These are phyloP conservation scores for Adansonia gregorii DNA, from an alignment of 441 rosid species.

Conservation along the genomic window DNA sequence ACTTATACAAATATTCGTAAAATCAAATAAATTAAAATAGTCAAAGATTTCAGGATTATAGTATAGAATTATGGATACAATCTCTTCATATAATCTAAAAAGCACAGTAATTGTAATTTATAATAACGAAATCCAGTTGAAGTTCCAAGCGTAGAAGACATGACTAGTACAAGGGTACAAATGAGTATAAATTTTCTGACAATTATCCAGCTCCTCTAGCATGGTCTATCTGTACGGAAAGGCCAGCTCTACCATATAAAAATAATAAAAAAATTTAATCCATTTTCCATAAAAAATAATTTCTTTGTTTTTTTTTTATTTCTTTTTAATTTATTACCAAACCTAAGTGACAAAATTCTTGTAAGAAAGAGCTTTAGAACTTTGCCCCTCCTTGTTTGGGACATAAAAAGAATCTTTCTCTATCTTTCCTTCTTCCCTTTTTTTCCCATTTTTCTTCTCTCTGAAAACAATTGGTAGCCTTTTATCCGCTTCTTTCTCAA, in stretches of 20 bases:
- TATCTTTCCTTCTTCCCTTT: neutral
- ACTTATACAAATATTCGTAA: too few species aligned
- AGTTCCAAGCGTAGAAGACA: neutral
- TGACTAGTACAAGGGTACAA: conserved; percentile 36
- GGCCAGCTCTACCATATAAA: neutral
- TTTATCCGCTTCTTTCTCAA: neutral
- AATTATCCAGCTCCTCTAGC: neutral
- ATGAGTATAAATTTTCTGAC: conserved; percentile 11
- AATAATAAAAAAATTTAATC: neutral
- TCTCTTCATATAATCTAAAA: too few species aligned
- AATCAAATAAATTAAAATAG: too few species aligned
- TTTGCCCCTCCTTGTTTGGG: conserved; percentile 25
- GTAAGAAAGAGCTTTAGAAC: neutral
- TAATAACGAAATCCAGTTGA: too few species aligned
- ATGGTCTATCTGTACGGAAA: conserved; percentile 34
- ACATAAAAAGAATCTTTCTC: conserved; percentile 29
- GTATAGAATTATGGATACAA: too few species aligned
- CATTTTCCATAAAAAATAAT: neutral
- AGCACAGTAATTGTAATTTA: too few species aligned
- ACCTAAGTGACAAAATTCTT: neutral
- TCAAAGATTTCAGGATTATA: too few species aligned
- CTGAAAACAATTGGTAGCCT: neutral
- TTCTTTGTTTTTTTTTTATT: neutral
- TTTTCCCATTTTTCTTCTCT: neutral
- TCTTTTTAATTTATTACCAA: neutral